Percentiles rank a stretch among this genome's conserved stretches.
Conservation (phyloP, 1,284 basidiomycete genomes). For the Rhodofomes roseus region DNA sequence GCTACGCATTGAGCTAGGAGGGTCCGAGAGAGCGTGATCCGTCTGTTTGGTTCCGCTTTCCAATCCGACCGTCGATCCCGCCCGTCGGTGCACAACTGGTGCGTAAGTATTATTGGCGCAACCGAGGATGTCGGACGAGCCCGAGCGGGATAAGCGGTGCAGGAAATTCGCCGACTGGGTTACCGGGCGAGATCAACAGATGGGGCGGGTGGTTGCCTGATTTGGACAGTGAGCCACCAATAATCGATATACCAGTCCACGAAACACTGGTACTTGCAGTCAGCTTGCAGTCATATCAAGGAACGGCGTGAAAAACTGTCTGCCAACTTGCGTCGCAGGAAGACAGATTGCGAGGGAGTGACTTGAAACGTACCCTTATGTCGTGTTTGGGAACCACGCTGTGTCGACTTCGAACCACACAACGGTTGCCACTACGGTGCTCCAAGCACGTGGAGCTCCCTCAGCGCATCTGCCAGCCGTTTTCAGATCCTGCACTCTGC, state of each 20-base stretch:
- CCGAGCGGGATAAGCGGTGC: background rate
- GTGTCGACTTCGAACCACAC: background rate
- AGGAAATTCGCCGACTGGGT: background rate
- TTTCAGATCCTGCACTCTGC: background rate
- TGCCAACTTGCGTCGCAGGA: too few relatives aligned
- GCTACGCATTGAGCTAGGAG: background rate
- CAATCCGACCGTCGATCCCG: background rate
- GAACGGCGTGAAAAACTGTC: too few relatives aligned
- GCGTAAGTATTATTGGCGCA: too few relatives aligned
- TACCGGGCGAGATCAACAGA: background rate
- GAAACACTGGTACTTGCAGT: too few relatives aligned
- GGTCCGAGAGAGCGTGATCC: background rate
- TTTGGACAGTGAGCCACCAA: too few relatives aligned
- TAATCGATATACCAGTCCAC: too few relatives aligned
- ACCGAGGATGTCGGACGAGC: background rate
- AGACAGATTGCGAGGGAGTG: too few relatives aligned
- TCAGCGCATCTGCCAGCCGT: too few relatives aligned
- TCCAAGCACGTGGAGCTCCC: background rate
- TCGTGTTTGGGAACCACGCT: background rate
- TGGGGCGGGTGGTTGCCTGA: background rate
- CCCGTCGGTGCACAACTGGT: background rate
- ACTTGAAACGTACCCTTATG: background rate
- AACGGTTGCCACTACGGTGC: background rate
- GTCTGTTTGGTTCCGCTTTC: background rate
- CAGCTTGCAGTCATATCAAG: too few relatives aligned